These are phyloP conservation scores for Balansia obtecta DNA, from an alignment of 2,329 filamentous ascomycete genomes.

Conservation along the genomic window DNA sequence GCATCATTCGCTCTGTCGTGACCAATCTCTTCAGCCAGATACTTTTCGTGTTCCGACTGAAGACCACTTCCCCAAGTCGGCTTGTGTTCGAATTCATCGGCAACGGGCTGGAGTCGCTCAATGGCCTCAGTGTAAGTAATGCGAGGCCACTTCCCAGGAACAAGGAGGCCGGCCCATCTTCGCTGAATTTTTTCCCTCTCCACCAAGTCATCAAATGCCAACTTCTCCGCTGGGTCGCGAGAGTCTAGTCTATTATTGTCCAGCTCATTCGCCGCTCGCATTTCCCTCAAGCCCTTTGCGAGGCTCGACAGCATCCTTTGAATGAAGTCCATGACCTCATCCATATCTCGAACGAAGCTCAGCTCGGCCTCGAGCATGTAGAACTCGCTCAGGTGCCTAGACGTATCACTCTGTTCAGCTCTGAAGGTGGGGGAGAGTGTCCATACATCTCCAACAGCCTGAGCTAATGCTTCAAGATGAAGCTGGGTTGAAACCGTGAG, in stretches of 20 bases:
- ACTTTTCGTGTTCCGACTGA: conserved; percentile 87
- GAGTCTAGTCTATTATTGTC: conserved; percentile 21
- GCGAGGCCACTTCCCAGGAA: conserved; percentile 51
- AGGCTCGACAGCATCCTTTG: conserved; percentile 61
- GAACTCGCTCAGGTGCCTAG: conserved; percentile 90
- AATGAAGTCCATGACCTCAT: conserved; percentile 63
- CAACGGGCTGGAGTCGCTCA: conserved; percentile 47
- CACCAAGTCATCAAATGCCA: conserved; percentile 31
- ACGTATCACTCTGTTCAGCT: conserved; percentile 85
- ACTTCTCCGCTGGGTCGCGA: conserved; percentile 26
- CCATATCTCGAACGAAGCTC: conserved; percentile 60
- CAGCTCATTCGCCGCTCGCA: conserved; percentile 34
- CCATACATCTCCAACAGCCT: conserved; percentile 85
- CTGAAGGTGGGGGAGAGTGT: conserved; percentile 87
- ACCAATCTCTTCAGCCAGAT: conserved; percentile 58
- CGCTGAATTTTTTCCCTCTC: conserved; percentile 37
- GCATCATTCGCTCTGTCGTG: conserved; percentile 31
- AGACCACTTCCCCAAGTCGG: conserved; percentile 64
- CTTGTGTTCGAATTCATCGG: conserved; percentile 50
- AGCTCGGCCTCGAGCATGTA: conserved; percentile 97
- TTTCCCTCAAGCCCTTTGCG: conserved; percentile 24
- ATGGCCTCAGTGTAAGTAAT: conserved; percentile 78
- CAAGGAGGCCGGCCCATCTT: conserved; percentile 61
- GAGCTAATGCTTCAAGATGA: conserved; percentile 83
- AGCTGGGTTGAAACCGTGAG: conserved; percentile 91